These are phyloP conservation scores for Colletotrichum orchidophilum DNA, from an alignment of 2,329 filamentous ascomycete species.

Conservation along the genomic window DNA sequence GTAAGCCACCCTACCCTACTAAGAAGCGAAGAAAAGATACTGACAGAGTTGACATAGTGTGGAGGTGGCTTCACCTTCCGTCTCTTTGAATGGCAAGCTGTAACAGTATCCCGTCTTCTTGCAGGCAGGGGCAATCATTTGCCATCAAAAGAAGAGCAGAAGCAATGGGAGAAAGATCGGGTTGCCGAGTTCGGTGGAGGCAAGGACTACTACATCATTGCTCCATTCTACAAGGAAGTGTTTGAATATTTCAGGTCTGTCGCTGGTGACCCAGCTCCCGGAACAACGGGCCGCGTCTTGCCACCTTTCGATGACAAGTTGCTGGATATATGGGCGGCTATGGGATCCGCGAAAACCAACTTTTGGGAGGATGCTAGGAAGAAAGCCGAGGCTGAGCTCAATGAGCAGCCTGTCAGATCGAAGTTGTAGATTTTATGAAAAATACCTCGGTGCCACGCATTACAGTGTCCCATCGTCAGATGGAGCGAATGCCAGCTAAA, in stretches of 20 bases:
- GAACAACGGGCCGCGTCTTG: constrained; percentile 48
- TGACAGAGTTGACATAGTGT: constrained; percentile 35
- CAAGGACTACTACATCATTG: constrained; percentile 45
- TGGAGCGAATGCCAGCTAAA: too few species aligned
- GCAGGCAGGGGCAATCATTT: constrained; percentile 42
- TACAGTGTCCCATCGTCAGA: background rate
- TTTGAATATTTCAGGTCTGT: constrained; percentile 51
- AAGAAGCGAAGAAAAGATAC: background rate
- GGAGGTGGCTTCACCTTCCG: constrained; percentile 49
- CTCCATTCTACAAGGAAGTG: constrained; percentile 48
- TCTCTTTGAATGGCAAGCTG: constrained; percentile 50
- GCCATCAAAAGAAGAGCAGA: constrained; percentile 41
- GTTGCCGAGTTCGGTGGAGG: constrained; percentile 42
- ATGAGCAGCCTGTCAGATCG: background rate
- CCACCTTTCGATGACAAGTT: constrained; percentile 53
- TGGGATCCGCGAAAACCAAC: constrained; percentile 41
- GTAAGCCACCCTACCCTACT: constrained; percentile 35
- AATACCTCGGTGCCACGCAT: background rate
- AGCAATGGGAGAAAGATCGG: constrained; percentile 43
- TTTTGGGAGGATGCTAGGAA: constrained; percentile 41
- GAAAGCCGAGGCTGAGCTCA: constrained; percentile 39
- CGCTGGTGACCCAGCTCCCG: constrained; percentile 51
- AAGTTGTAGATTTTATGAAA: background rate
- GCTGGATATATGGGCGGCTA: constrained; percentile 44
- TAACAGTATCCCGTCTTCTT: constrained; percentile 46